Evolutionary conservation across 1,139 yeast species (phyloP), one percentile per base, ranked within the genome.

Genomic region (Entelexis sorbosivorans): DNA sequence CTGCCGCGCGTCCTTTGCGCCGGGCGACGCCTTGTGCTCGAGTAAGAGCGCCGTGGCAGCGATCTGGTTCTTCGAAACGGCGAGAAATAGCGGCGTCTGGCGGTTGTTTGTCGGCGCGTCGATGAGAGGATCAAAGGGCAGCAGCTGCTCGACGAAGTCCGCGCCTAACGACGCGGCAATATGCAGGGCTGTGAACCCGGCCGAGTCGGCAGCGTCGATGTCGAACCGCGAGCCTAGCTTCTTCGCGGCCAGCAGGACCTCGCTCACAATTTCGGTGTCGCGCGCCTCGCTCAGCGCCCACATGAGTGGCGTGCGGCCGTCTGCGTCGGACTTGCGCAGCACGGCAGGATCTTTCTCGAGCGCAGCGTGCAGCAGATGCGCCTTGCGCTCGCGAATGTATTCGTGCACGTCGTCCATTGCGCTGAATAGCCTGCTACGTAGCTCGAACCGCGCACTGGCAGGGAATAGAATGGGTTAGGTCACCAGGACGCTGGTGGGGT

Each of bases 171-270:
- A 76, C 0, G 84, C 74, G 0, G 89, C 85, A 48, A 89, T 81
- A 66, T 89, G 96, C 29, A 87, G 63, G 1, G 95, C 87, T 0
- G 93, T 81, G 96, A 96, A 88, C 0, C 94, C 94, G 9, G 88
- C 73, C 16, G 74, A 80, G 64, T 89, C 97, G 0, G 67, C 67
- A 3, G 81, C 84, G 63, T 87, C 91, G 14, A 86, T 64, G 58
- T 86, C 93, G 32, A 76, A 62, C 14, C 52, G 62, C 17, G 69
- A 69, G 24, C 64, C 62, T 56, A 44, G 36, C 47, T 14, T 55
- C 43, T 54, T 33, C 60, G 50, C 64, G 5, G 75, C 73, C 35
- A 73, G 67, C 26, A 82, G 64, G 14, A 84, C 67, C 40, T 70
- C 64, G 38, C 75, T 66, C 1, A 79, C 81, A 28, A 83, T 70